These are phyloP conservation scores for Cylindrodendrum hubeiense DNA, from an alignment of 2,329 filamentous ascomycete genomes.

Conservation along the genomic window DNA sequence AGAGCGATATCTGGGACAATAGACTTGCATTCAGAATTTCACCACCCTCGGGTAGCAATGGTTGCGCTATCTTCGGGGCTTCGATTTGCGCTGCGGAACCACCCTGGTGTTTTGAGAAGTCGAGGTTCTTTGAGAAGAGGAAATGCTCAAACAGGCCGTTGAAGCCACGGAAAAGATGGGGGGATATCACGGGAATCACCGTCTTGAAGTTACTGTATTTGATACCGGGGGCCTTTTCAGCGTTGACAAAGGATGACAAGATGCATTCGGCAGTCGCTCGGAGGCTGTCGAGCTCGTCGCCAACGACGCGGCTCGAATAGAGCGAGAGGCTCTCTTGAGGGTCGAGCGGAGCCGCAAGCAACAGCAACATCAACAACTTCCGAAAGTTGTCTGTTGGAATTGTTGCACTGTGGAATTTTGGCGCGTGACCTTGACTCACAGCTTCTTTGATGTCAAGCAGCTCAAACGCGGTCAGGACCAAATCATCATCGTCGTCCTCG, in stretches of 20 bases:
- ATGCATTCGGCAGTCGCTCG: slow-evolving; percentile 73
- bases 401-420: slow-evolving; percentile 71
- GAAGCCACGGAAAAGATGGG: slow-evolving; percentile 76
- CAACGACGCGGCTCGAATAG: slow-evolving; percentile 68
- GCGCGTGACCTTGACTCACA: slow-evolving; percentile 64
- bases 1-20: slow-evolving; percentile 79
- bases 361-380: slow-evolving; percentile 76
- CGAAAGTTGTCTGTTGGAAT: slow-evolving; percentile 81
- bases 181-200: slow-evolving; percentile 70
- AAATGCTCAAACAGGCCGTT: slow-evolving; percentile 80
- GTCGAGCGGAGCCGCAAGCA: slow-evolving; percentile 74
- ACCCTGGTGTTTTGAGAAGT: slow-evolving; percentile 68
- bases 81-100: slow-evolving; percentile 31
- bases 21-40: slow-evolving; percentile 75
- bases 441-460: slow-evolving; percentile 74
- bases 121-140: slow-evolving; percentile 78
- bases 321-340: slow-evolving; percentile 74
- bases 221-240: slow-evolving; percentile 73
- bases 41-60: slow-evolving; percentile 64
- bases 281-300: slow-evolving; percentile 68
- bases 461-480: slow-evolving; percentile 77
- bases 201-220: slow-evolving; percentile 71
- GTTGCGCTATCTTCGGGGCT: slow-evolving; percentile 52
- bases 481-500: slow-evolving; percentile 68
- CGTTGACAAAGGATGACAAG: slow-evolving; percentile 73